Percentiles rank a stretch among this genome's conserved stretches.
phyloP scores from a whole-genome alignment of 2,329 filamentous ascomycete genomes.

The Nannizzia gypsea region DNA sequence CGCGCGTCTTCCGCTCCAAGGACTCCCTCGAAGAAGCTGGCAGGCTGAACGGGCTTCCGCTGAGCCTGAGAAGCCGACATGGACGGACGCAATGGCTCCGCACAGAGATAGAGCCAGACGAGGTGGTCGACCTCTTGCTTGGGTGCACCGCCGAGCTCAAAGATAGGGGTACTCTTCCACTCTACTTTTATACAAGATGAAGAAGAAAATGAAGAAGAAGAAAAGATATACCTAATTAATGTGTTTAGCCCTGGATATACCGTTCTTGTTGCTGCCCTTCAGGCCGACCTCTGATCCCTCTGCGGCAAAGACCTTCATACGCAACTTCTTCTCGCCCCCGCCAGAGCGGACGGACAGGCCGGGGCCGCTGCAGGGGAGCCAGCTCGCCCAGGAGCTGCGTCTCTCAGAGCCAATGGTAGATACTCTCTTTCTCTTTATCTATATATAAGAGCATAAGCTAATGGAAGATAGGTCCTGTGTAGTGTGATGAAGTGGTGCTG shows the following conservation, averaged over 20 bases:
- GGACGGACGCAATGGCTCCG: conserved; percentile 83
- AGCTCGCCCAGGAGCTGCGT: conserved; percentile 71
- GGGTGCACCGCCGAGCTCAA: conserved; percentile 87
- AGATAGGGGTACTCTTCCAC: conserved; percentile 59
- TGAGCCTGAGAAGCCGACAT: conserved; percentile 58
- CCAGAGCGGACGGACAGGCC: conserved; percentile 41
- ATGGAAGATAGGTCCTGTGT: conserved; percentile 62
- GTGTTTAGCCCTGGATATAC: conserved; percentile 63
- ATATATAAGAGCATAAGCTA: too few relatives aligned
- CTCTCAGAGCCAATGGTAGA: conserved; percentile 88
- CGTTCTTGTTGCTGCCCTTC: conserved; percentile 88
- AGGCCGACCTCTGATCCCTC: conserved; percentile 85
- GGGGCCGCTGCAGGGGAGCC: conserved; percentile 50
- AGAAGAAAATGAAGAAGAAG: too few relatives aligned
- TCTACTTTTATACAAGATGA: too few relatives aligned
- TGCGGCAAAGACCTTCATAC: conserved; percentile 80
- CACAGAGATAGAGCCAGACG: conserved; percentile 70
- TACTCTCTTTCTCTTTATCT: conserved; percentile 1
- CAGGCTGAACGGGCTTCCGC: conserved; percentile 39
- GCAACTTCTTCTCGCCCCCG: conserved; percentile 73
- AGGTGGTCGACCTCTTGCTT: conserved; percentile 76
- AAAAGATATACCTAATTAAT: conserved; percentile 9
- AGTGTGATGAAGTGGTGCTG: conserved; percentile 98
- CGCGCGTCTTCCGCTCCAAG: conserved; percentile 59
- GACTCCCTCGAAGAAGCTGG: conserved; percentile 56